These are phyloP conservation scores for Starmera amethionina DNA, from an alignment of 805 yeast species.

Conservation along the genomic window DNA sequence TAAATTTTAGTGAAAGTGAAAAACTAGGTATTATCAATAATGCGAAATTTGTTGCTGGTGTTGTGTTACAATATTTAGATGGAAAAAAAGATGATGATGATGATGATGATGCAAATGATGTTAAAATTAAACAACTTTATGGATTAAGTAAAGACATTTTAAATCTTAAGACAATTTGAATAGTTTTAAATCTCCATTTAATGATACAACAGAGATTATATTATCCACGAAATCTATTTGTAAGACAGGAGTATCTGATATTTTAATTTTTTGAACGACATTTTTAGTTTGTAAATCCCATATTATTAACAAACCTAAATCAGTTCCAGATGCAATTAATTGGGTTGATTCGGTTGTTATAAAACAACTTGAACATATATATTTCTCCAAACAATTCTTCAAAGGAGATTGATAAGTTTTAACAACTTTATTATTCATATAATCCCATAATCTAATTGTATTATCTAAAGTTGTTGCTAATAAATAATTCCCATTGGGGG, in stretches of 20 bases:
- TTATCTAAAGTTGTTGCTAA: slow-evolving; percentile 80
- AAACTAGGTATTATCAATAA: slow-evolving; percentile 11
- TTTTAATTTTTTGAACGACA: slow-evolving; percentile 19
- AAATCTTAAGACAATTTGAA: neutral
- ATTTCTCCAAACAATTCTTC: slow-evolving; percentile 28
- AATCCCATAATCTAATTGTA: slow-evolving; percentile 73
- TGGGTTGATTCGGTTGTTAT: slow-evolving; percentile 27
- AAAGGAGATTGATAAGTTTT: slow-evolving; percentile 46
- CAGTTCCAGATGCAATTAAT: slow-evolving; percentile 50
- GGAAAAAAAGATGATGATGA: neutral
- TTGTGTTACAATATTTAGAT: neutral
- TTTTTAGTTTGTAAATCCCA: slow-evolving; percentile 64
- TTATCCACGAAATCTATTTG: slow-evolving; percentile 11
- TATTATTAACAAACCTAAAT: slow-evolving; percentile 38
- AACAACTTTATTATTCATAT: slow-evolving; percentile 68
- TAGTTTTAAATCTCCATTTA: neutral
- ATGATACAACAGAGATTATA: slow-evolving; percentile 1
- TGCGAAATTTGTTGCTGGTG: slow-evolving; percentile 12
- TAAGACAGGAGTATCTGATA: slow-evolving; percentile 7
- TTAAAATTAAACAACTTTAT: neutral
- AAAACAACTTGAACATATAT: slow-evolving; percentile 42
- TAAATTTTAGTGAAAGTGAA: neutral
- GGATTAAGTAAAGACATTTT: too few relatives aligned
- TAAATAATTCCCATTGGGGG: slow-evolving; percentile 75
- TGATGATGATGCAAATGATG: neutral